A percentile compares a stretch with the other conserved stretches of the same genome.
These are phyloP conservation scores for Kalmanozyma brasiliensis DNA, from an alignment of 1,284 basidiomycete genomes.

Conservation along the genomic window DNA sequence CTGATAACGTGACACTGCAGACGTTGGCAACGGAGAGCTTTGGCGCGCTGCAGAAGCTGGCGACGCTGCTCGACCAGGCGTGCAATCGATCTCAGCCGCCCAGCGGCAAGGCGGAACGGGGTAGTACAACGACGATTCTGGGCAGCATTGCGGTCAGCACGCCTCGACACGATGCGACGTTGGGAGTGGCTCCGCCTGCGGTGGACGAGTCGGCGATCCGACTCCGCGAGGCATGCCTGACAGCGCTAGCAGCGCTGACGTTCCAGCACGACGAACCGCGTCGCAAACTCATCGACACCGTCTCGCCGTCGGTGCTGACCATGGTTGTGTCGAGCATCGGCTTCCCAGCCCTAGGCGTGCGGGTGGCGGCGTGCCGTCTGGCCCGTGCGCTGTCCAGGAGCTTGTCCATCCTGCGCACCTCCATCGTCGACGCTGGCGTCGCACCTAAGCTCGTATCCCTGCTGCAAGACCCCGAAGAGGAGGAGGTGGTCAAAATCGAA, in stretches of 20 bases:
- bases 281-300: conserved; percentile 51
- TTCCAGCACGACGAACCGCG: conserved; percentile 59
- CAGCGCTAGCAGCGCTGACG: conserved; percentile 54
- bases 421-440: conserved; percentile 60
- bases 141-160: conserved; percentile 22
- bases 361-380: conserved; percentile 58
- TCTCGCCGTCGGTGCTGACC: conserved; percentile 48
- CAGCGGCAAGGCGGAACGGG: conserved; percentile 11
- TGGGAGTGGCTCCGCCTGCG: conserved; percentile 34
- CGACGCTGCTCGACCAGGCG: conserved; percentile 39
- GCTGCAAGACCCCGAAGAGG: conserved; percentile 44
- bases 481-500: conserved; percentile 53
- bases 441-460: conserved; percentile 53
- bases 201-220: conserved; percentile 50
- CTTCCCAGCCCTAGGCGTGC: conserved; percentile 54
- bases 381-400: conserved; percentile 57
- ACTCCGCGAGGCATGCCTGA: conserved; percentile 56
- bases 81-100: conserved; percentile 26
- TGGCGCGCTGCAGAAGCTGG: conserved; percentile 43
- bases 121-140: conserved; percentile 8
- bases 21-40: conserved; percentile 48
- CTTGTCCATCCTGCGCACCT: conserved; percentile 60
- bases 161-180: conserved; percentile 12
- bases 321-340: conserved; percentile 50
- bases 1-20: conserved; percentile 54